Base-by-base conservation (phyloP, 257 asterid species). In the Solanum tacnaense region DNA sequence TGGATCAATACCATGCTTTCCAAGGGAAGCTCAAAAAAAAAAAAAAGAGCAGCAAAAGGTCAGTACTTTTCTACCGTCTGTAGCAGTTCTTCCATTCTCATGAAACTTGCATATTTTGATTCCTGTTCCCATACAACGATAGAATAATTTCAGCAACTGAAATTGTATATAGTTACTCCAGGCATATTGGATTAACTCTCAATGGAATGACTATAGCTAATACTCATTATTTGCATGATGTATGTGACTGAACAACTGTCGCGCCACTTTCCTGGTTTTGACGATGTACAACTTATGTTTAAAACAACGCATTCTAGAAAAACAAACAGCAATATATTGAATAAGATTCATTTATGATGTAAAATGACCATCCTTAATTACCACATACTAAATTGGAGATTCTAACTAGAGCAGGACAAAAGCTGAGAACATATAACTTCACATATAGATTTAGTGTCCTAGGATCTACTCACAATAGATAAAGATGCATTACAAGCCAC, bases 11-110 rank as follows among this genome's bases (percentile, higher is more conserved):
- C 7, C 20, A 34, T 27, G 23, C 13, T 39, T 23, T 62, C 23
- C 5, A 11, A 15, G 35, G 75, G 44, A 85, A 79, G 52, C n/a
- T 38, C 87, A 62, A 27, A 76, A 41, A 11, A n/a, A 20, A 21
- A 23, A n/a, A 38, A 88, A 35, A 68, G 18, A 88, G 88, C 58
- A 72, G 76, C 49, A 72, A 78, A 71, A 58, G 38, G 87, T 60
- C 38, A 21, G 34, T 91, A 89, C 97, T 94, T 93, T 88, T 92
- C 95, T 58, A 91, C 92, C 27, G 73, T 88, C 86, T 91, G 92
- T 52, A 90, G 92, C 73, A 93, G 93, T 87, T 94, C 90, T 83
- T 46, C 86, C 82, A 92, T 90, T 79, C 91, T 72, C 86, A 89
- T 27, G 89, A 70, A 86, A 85, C 86, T 60, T 15, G 89, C 85